Conservation (phyloP, 2,329 filamentous ascomycete species). For the Sporothrix phasma region DNA sequence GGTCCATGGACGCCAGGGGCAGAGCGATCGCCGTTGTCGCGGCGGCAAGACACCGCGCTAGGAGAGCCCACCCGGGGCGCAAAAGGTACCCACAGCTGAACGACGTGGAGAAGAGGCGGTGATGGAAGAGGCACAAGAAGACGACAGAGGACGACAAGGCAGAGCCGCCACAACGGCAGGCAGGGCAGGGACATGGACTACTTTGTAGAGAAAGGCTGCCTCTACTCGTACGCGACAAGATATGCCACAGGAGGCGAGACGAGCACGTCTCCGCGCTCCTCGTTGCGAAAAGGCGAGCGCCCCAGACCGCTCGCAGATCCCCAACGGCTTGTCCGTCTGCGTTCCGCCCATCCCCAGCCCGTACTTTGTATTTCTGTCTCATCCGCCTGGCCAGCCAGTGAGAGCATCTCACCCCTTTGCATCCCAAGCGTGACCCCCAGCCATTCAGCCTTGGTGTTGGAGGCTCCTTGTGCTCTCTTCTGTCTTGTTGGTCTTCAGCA, state of each 20-base stretch:
- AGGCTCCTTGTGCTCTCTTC: neutral
- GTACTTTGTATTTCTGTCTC: neutral
- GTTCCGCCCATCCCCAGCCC: neutral
- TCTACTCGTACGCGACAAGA: neutral
- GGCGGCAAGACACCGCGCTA: constrained; percentile 6
- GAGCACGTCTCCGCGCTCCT: neutral
- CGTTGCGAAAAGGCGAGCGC: neutral
- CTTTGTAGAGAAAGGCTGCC: neutral
- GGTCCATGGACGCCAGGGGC: neutral
- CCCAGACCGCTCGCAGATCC: constrained; percentile 10
- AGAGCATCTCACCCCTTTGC: neutral
- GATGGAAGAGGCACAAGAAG: neutral
- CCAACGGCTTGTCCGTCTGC: constrained; percentile 14
- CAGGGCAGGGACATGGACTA: neutral
- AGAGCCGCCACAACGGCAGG: neutral
- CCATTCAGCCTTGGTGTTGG: neutral
- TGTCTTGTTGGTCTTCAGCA: neutral
- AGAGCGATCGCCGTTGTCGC: constrained; percentile 11
- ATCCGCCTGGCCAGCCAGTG: neutral
- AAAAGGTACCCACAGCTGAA: neutral
- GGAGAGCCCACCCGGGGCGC: neutral
- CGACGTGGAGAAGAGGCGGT: constrained; percentile 1
- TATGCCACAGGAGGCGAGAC: neutral
- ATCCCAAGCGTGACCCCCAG: neutral
- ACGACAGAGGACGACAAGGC: neutral